Base-by-base conservation (phyloP, 805 yeast species). In the Yamadazyma nakazawae region DNA sequence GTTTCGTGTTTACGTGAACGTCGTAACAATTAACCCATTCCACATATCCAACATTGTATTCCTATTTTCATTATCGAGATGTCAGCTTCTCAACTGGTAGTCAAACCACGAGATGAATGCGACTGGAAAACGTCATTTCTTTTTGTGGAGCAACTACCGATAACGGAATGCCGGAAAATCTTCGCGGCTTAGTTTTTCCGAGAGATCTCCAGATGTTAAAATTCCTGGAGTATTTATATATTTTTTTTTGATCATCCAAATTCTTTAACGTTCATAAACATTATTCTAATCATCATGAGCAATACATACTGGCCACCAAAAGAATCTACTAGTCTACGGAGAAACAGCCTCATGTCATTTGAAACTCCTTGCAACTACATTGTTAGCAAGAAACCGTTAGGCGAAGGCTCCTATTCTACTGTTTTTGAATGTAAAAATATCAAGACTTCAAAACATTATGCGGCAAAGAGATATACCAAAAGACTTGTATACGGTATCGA, bases 381-480 rank as follows among this genome's bases (percentile, higher is more conserved):
- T 3, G 54, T 69, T 1, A 56, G 64, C 12, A 66, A 62, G 41
- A 49, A 40, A 2, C 53, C 56, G 7, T 52, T 75, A 14, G 80
- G 80, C 2, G 65, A 66, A 50, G 84, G 84, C 0, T 69, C 78
- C 19, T 78, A 72, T 51, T 73, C 81, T 14, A 64, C 68, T 8
- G 82, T 79, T 12, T 72, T 67, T 51, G 80, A 75, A 52, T 77
- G 82, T 53, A 73, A 70, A 57, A 69, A 71, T 48, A 60, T 59
- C 4, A 52, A 56, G 25, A 74, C 78, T 1, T 67, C 68, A 8
- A 62, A 59, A 30, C 67, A 70, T 51, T 80, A 74, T 58, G 85
- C 85, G 2, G 80, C 79, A 43, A 80, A 80, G 54, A 63, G 74
- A 52, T 79, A 78, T 59, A 64, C 61, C 54, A 80, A 80, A 53